A percentile compares a stretch with the other conserved stretches of the same genome.
phyloP scores from a whole-genome alignment of 2,329 filamentous ascomycete species.

The Colletotrichum camelliae region DNA sequence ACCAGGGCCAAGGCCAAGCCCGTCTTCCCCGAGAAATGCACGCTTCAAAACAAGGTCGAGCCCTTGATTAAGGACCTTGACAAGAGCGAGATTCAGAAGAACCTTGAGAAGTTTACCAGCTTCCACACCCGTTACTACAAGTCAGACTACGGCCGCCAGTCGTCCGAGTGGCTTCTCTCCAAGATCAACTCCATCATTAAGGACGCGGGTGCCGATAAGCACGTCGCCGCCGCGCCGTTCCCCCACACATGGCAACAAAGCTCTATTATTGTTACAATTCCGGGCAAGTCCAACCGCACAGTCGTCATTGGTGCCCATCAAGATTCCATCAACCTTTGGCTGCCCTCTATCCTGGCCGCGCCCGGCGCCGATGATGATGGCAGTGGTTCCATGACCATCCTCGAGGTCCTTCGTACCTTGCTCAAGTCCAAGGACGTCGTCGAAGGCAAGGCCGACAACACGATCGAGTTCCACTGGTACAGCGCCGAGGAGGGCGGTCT shows the following conservation, averaged over 20 bases:
- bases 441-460: constrained; percentile 78
- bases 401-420: constrained; percentile 86
- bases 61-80: constrained; percentile 72
- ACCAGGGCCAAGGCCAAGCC: constrained; percentile 39
- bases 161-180: constrained; percentile 83
- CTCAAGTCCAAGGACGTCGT: constrained; percentile 75
- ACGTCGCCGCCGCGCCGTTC: constrained; percentile 76
- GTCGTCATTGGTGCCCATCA: constrained; percentile 91
- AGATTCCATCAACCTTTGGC: constrained; percentile 92
- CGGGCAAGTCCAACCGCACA: constrained; percentile 83
- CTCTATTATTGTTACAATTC: constrained; percentile 90
- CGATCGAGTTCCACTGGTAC: constrained; percentile 97
- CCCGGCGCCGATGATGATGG: constrained; percentile 97
- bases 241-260: constrained; percentile 86
- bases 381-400: constrained; percentile 90
- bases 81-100: constrained; percentile 76
- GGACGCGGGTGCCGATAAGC: constrained; percentile 70
- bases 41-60: constrained; percentile 68
- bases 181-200: constrained; percentile 76
- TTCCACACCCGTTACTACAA: constrained; percentile 87
- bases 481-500: constrained; percentile 88
- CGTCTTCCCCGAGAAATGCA: constrained; percentile 72
- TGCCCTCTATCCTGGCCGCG: constrained; percentile 82
- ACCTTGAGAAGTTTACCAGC: constrained; percentile 78
- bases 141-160: constrained; percentile 79